These are phyloP conservation scores for Zymoseptoria passerinii DNA, from an alignment of 2,329 filamentous ascomycete genomes.

Conservation along the genomic window DNA sequence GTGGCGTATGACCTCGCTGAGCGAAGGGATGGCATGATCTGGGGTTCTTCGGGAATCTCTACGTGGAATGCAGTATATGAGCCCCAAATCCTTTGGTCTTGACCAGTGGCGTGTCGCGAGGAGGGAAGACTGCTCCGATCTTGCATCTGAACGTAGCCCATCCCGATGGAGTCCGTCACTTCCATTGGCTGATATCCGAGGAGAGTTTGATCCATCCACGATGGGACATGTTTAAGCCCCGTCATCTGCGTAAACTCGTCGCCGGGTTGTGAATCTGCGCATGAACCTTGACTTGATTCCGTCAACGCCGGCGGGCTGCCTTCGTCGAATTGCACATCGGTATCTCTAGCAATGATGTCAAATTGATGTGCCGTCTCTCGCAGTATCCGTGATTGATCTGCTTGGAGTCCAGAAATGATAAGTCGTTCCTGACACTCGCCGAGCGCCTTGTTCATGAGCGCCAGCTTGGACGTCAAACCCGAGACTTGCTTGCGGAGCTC, in stretches of 20 bases:
- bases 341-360: not conserved
- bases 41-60: constrained; percentile 24
- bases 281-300: not conserved
- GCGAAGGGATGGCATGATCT: constrained; percentile 4
- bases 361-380: constrained; percentile 11
- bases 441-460: constrained; percentile 67
- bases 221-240: constrained; percentile 19
- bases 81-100: not conserved
- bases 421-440: constrained; percentile 33
- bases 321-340: constrained; percentile 14
- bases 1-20: constrained; percentile 50
- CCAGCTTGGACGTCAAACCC: constrained; percentile 59
- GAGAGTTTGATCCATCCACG: constrained; percentile 21
- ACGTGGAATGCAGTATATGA: constrained; percentile 5
- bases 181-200: constrained; percentile 6
- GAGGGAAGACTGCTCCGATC: not conserved
- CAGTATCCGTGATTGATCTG: constrained; percentile 16
- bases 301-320: not conserved
- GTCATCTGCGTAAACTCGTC: not conserved
- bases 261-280: not conserved
- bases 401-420: constrained; percentile 11
- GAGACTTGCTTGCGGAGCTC: constrained; percentile 63
- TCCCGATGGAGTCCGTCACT: constrained; percentile 9
- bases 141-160: constrained; percentile 9
- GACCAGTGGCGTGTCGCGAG: not conserved